Base-by-base conservation (phyloP, 371 early-diverging fungal genomes). In the Quaeritorhiza haematococci region DNA sequence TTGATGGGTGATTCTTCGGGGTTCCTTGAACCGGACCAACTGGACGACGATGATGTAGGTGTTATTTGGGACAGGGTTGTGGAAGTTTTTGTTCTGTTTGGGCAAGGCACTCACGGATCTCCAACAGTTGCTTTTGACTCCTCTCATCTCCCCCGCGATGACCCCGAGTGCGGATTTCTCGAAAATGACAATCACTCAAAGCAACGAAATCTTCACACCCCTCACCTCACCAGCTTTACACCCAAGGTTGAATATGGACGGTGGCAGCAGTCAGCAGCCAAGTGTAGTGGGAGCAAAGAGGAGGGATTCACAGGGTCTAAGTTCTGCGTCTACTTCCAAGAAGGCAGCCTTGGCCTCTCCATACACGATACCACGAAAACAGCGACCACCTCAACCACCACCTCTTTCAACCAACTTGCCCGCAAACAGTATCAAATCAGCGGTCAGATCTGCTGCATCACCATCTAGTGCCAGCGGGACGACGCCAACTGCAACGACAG, bases 101-200 rank as follows among this genome's bases (percentile, higher is more conserved):
- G n/a, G n/a, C n/a, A n/a, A n/a, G n/a, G n/a, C n/a, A n/a, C n/a
- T n/a, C n/a, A n/a, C n/a, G n/a, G n/a, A n/a, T n/a, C n/a, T n/a
- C n/a, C n/a, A n/a, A 52, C 47, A 65, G 61, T 53, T 64, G 7
- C 59, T 71, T 13, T 46, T 66, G 17, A 85, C 86, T 8, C 88
- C 88, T 0, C 63, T 87, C 29, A 81, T 84, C 38, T 87, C 88
- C 5, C 86, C 88, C 4, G 86, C 86, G 3, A 85, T 85, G 66
- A 82, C 82, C 33, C 86, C 88, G 1, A 58, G 63, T 50, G 42
- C 49, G 7, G 80, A 78, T 29, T 83, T 76, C 63, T 66, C 74
- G 49, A 58, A 62, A 29, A 55, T 71, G 60, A 64, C 66, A 38
- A 68, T 78, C 7, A 62, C 66, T 15, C 62, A 66, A 1, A 63